Base-by-base conservation (phyloP, 2,329 filamentous ascomycete genomes). In the Ophiostoma sp. region DNA sequence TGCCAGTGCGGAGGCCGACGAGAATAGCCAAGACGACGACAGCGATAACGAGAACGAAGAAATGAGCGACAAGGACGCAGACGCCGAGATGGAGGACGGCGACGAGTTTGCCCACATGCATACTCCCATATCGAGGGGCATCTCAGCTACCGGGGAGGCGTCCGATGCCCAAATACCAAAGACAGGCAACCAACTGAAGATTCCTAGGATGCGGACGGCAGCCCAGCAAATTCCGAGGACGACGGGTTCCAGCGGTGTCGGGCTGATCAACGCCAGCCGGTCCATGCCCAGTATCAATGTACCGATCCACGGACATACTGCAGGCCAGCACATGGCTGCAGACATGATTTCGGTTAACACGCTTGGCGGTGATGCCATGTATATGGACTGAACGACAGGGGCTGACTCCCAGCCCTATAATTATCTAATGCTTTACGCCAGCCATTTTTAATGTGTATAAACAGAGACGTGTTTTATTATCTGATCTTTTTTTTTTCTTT, bases 41-140 rank as follows among this genome's bases (percentile, higher is more conserved):
- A 45, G 28, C 19, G 42, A 73, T 17, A 55, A 63, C 19, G 33
- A 74, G 11, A 70, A 63, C 17, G 66, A 73, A 12, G 50, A 68
- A 33, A 55, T 22, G 36, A 63, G 59, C 31, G 73, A 74, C 22
- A 69, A 69, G 25, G 72, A 73, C 72, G 83, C 81, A 3, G 83
- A 84, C 25, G 78, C 72, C 9, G 85, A 86, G 73, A 90, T 90
- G 88, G 88, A 90, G 63, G 88, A 89, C 50, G 87, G 87, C 70
- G 87, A 88, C 63, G 84, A 83, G 71, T 88, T 87, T 74, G 83
- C 85, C 8, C 85, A 87, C 71, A 85, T 88, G 78, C 82, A 81
- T 69, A 79, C 83, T 2, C 83, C 83, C 33, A 79, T 82, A 3
- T 76, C 80, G 7, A 70, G 50, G 9, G 28, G 39, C 25, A 12